These are phyloP conservation scores for Xylaria sp. DNA, from an alignment of 2,329 filamentous ascomycete genomes.

Conservation along the genomic window DNA sequence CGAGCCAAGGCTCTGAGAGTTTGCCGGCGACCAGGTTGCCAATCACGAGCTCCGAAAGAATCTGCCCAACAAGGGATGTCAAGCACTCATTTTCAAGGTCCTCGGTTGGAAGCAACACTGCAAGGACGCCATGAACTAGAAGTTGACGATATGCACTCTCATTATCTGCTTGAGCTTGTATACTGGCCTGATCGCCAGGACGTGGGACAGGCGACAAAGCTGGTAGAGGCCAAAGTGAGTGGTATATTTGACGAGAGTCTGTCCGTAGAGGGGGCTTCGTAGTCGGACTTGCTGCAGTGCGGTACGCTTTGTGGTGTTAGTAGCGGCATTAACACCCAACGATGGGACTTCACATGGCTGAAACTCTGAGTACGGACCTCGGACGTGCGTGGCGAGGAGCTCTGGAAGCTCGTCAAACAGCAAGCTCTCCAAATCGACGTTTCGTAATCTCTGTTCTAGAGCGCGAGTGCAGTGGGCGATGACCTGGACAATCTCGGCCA, in stretches of 20 bases:
- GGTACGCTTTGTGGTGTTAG: constrained; percentile 70
- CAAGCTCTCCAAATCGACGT: constrained; percentile 84
- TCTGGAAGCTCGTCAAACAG: constrained; percentile 89
- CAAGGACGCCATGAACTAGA: constrained; percentile 83
- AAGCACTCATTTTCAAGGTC: constrained; percentile 90
- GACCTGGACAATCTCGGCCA: constrained; percentile 87
- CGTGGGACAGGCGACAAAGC: constrained; percentile 81
- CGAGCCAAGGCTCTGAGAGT: constrained; percentile 85
- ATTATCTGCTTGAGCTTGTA: constrained; percentile 74
- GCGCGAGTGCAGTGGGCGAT: constrained; percentile 92
- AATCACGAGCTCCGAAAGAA: constrained; percentile 90
- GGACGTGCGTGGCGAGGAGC: constrained; percentile 81
- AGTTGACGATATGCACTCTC: constrained; percentile 88
- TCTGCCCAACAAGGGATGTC: constrained; percentile 83
- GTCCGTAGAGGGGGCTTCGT: constrained; percentile 69
- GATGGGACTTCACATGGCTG: background rate
- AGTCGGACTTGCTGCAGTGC: constrained; percentile 70
- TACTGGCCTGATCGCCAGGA: constrained; percentile 60
- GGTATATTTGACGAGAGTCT: constrained; percentile 78
- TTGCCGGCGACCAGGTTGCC: constrained; percentile 84
- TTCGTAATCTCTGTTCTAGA: constrained; percentile 85
- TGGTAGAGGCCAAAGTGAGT: constrained; percentile 83
- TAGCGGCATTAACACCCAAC: constrained; percentile 13
- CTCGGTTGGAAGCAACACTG: constrained; percentile 88
- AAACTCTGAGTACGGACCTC: constrained; percentile 64